Evolutionary conservation across 768 basidiomycete genomes (phyloP).

Genomic region (Termitomyces sp.): DNA sequence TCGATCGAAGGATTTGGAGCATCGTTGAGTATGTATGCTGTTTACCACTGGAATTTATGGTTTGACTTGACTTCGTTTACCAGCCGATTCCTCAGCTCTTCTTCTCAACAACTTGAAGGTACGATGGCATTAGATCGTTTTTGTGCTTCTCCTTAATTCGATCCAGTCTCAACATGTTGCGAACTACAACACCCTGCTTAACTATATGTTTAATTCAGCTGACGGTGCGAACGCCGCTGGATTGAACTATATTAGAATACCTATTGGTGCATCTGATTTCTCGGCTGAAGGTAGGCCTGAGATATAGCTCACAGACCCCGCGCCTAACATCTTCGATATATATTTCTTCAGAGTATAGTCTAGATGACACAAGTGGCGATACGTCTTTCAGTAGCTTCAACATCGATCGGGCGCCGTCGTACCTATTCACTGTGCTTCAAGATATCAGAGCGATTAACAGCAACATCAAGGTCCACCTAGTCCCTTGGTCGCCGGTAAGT

Average conservation of each 20-base stretch:
- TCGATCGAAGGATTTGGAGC: conserved; percentile 64
- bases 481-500: conserved; percentile 74
- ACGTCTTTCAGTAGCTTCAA: conserved; percentile 53
- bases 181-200: conserved; percentile 55
- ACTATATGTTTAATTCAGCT: conserved; percentile 54
- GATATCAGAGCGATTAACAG: conserved; percentile 60
- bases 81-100: conserved; percentile 69
- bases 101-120: conserved; percentile 65
- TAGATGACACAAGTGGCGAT: conserved; percentile 59
- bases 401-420: conserved; percentile 51
- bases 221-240: conserved; percentile 62
- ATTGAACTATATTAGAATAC: conserved; percentile 61
- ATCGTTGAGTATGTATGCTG: conserved; percentile 51
- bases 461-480: conserved; percentile 45
- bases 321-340: not conserved
- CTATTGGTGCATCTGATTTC: conserved; percentile 73
- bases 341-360: conserved; percentile 47
- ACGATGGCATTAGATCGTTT: not conserved
- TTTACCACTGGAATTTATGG: not conserved
- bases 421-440: conserved; percentile 54
- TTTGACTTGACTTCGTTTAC: not conserved
- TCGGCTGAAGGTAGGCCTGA: conserved; percentile 39
- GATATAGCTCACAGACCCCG: not conserved
- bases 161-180: conserved; percentile 40
- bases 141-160: not conserved